A percentile compares a stretch with the other conserved stretches of the same genome.
phyloP scores from a whole-genome alignment of 2,329 filamentous ascomycete species.

The Onygenales sp. region DNA sequence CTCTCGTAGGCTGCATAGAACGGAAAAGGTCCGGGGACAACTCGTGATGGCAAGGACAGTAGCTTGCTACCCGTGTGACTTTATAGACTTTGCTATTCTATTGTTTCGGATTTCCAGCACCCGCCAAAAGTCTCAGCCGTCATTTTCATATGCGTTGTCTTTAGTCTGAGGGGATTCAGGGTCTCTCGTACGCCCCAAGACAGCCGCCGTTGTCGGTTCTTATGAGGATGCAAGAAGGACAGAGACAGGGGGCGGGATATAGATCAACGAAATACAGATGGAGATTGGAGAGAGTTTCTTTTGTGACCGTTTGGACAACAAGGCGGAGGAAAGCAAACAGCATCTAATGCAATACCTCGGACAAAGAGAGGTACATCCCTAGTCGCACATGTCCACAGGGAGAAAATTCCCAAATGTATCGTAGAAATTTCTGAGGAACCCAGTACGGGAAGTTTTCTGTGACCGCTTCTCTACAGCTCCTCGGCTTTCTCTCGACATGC shows the following conservation, averaged over 20 bases:
- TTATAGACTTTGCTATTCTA: background rate
- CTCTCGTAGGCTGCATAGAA: background rate
- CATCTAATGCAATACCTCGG: constrained; percentile 2
- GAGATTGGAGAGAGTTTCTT: background rate
- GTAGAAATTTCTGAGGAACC: background rate
- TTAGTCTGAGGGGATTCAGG: background rate
- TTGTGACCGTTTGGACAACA: background rate
- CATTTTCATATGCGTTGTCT: background rate
- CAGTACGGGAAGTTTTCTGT: background rate
- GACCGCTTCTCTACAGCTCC: constrained; percentile 39
- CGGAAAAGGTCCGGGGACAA: background rate
- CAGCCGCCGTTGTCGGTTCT: background rate
- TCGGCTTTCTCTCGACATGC: constrained; percentile 75
- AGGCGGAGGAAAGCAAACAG: background rate
- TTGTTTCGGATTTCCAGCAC: background rate
- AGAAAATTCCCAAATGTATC: background rate
- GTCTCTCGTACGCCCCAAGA: constrained; percentile 1
- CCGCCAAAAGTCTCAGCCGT: background rate
- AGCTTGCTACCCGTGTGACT: background rate
- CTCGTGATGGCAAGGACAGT: background rate
- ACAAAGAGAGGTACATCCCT: constrained; percentile 7
- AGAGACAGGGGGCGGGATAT: background rate
- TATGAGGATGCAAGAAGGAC: background rate
- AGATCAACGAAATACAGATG: background rate
- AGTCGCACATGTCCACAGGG: constrained; percentile 9